Evolutionary conservation across 2,329 filamentous ascomycete genomes (phyloP).

Genomic region (Monilinia vaccinii-corymbosi): DNA sequence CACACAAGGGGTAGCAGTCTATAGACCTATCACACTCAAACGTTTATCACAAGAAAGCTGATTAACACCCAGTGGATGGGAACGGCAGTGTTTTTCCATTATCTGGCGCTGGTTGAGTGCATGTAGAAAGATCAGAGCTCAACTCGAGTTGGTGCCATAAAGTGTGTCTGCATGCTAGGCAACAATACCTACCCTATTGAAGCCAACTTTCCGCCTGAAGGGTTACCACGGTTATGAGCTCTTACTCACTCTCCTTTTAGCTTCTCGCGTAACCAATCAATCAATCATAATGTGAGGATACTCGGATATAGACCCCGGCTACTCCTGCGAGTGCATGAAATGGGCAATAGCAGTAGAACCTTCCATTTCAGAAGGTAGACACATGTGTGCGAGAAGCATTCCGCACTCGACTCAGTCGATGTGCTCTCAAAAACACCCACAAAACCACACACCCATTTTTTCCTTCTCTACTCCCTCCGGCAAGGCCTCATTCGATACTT

Average conservation of each 20-base stretch:
- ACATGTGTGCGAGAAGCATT: neutral
- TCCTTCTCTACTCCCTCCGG: neutral
- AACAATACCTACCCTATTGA: neutral
- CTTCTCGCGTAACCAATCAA: neutral
- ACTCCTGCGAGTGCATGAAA: neutral
- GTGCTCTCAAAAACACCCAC: neutral
- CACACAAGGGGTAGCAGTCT: too few relatives aligned
- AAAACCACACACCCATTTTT: neutral
- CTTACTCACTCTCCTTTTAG: neutral
- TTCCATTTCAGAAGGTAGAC: neutral
- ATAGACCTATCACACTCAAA: too few relatives aligned
- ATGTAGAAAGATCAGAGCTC: neutral
- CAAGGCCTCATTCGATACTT: neutral
- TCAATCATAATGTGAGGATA: neutral
- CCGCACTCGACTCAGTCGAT: too few relatives aligned
- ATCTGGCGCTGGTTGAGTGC: too few relatives aligned
- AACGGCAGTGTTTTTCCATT: too few relatives aligned
- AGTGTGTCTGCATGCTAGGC: neutral
- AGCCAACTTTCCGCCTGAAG: neutral
- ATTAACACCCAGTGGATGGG: too few relatives aligned
- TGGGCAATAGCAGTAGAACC: neutral
- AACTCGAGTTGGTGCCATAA: neutral
- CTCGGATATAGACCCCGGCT: too few relatives aligned
- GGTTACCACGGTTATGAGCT: neutral
- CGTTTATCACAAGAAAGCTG: too few relatives aligned